Base-by-base conservation (phyloP, 2,329 filamentous ascomycete genomes). In the Ambrosiella cleistominuta region DNA sequence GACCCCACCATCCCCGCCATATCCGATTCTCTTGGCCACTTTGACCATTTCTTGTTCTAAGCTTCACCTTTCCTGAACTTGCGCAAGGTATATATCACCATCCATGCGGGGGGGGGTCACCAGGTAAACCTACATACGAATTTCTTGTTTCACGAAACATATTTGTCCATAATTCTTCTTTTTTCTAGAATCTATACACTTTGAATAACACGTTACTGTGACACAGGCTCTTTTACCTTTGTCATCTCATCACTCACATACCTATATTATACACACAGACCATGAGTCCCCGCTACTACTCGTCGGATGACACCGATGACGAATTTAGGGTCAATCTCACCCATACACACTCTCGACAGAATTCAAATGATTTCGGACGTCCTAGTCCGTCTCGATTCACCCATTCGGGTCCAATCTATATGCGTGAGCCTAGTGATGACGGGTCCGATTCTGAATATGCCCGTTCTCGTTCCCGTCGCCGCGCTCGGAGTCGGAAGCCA, bases 331-430 rank as follows among this genome's bases (percentile, higher is more conserved):
- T 13, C 17, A 51, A 35, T 8, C 35, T 11, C 27, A 42, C 39
- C n/a, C 39, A 42, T n/a, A 51, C 15, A 2, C 52, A 40, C 27
- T 44, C 52, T 35, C 52, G 52, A 19, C 36, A 36, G 15, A 11
- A 17, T 2, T 54, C 52, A 3, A 19, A 54, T 9, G 52, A 54
- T 17, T 42, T 11, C 27, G 52, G 52, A 12, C n/a, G 49, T n/a
- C 58, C 40, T 4, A 49, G 54, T 37, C 49, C 58, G 13, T 17
- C 58, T 8, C 54, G 40, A 13, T 57, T 40, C 35, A 54, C 45
- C 27, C 47, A 54, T 15, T 49, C 8, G 17, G 54, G 54, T 11
- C 54, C 58, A 11, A 49, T 40, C 3, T 56, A 60, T 15, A 52
- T 58, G 13, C 27, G 15, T 11, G 15, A 54, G 27, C 44, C 13